phyloP scores from a whole-genome alignment of 352 stramenopile species.

The Pythium vanterpoolii region DNA sequence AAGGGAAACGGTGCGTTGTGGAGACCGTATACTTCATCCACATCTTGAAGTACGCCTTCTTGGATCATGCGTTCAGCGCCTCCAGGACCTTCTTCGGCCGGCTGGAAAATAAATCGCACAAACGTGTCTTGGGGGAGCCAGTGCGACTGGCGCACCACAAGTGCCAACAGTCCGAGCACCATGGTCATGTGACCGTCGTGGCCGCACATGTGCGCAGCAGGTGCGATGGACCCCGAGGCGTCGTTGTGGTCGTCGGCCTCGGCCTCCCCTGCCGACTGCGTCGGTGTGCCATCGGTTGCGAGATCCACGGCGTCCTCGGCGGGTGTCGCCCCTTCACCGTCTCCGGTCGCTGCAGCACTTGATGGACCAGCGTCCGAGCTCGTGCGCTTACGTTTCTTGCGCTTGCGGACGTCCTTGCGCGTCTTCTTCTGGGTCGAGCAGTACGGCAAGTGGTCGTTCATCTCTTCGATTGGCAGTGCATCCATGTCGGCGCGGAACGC shows the following conservation, averaged over 20 bases:
- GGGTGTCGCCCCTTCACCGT: not conserved
- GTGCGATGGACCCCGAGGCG: slow-evolving; percentile 2
- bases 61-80: slow-evolving; percentile 92
- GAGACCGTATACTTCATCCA: slow-evolving; percentile 92
- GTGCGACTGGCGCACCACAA: slow-evolving; percentile 71
- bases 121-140: slow-evolving; percentile 67
- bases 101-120: slow-evolving; percentile 95
- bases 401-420: slow-evolving; percentile 47
- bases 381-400: slow-evolving; percentile 61
- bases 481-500: slow-evolving; percentile 96
- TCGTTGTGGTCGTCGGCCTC: slow-evolving; percentile 35
- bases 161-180: slow-evolving; percentile 86
- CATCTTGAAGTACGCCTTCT: slow-evolving; percentile 85
- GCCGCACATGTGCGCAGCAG: slow-evolving; percentile 91
- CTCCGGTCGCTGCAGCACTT: not conserved
- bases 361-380: not conserved
- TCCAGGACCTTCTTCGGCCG: slow-evolving; percentile 91
- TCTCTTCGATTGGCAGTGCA: slow-evolving; percentile 89
- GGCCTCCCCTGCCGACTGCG: slow-evolving; percentile 36
- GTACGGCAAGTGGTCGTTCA: slow-evolving; percentile 77
- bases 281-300: slow-evolving; percentile 7
- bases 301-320: slow-evolving; percentile 23
- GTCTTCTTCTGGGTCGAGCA: slow-evolving; percentile 68
- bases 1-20: slow-evolving; percentile 90
- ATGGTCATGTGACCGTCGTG: slow-evolving; percentile 96